phyloP scores from a whole-genome alignment of 2,329 filamentous ascomycete species.

The Anthostomella pinea region DNA sequence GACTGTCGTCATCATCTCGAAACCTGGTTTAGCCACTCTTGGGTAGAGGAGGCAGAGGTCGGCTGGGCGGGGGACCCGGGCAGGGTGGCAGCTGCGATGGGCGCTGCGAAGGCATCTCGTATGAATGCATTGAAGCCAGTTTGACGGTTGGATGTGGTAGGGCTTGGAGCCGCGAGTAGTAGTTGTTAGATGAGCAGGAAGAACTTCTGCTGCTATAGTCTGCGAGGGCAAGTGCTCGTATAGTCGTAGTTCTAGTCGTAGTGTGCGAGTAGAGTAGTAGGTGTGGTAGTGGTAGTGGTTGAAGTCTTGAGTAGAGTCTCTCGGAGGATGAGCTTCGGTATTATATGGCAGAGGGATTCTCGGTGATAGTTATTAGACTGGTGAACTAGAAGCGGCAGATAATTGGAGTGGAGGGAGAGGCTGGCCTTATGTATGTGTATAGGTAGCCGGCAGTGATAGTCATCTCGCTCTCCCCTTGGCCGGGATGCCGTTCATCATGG shows the following conservation, averaged over 20 bases:
- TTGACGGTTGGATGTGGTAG: constrained; percentile 20
- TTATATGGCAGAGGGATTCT: constrained; percentile 6
- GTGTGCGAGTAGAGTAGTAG: no score
- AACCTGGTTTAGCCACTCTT: constrained; percentile 49
- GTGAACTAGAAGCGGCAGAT: constrained; percentile 19
- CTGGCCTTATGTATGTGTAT: constrained; percentile 31
- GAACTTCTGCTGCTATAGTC: no score
- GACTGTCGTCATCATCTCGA: constrained; percentile 4
- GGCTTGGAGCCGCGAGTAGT: constrained; percentile 12
- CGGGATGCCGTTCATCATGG: constrained; percentile 7
- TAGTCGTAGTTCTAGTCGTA: no score
- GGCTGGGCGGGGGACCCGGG: constrained; percentile 62
- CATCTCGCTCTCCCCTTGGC: constrained; percentile 16
- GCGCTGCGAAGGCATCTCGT: constrained; percentile 57
- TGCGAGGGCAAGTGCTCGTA: no score
- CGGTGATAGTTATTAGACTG: constrained; percentile 20
- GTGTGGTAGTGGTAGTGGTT: no score
- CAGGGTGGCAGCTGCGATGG: constrained; percentile 66
- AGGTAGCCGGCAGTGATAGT: constrained; percentile 21
- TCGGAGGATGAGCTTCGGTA: neutral
- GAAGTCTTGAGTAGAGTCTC: constrained; percentile 3
- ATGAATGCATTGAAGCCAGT: constrained; percentile 29
- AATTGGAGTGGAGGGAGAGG: constrained; percentile 23
- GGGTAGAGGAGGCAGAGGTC: constrained; percentile 63
- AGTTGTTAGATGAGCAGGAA: constrained; percentile 2